Evolutionary conservation across 1,284 basidiomycete genomes (phyloP), one percentile per base, ranked within the genome.

Genomic region (Pterula multifida): DNA sequence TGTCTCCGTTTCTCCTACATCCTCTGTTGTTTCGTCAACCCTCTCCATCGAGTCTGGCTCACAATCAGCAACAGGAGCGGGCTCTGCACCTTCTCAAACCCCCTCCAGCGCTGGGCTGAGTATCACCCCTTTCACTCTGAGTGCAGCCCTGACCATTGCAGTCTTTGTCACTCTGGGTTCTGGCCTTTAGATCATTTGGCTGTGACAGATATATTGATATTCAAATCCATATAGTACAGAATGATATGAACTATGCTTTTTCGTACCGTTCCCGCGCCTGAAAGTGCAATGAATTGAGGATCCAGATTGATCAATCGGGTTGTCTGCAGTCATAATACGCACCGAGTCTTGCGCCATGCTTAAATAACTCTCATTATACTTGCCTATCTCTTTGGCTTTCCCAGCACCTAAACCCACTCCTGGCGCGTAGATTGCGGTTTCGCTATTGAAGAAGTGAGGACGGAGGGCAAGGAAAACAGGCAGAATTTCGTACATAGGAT

Each of bases 341-440:
- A 47, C 45, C 4, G 45, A 25, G 19, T 47, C 22, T 26, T 47
- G 45, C 9, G 45, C 23, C 12, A 26, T n/a, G 19, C 23, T 25
- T 4, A 47, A 13, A 28, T 47, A 47, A 24, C 13, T 25, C 51
- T 83, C 85, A 4, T 77, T 69, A 59, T 81, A 83, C 65, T 84
- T 87, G 45, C 80, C 79, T 45, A 91, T 69, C 53, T 92, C 89
- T 59, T 82, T 86, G 52, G 82, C 89, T 68, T 92, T 94, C 57
- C 82, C 81, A 0, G 91, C 88, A 17, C 92, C 92, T 3, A 96
- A 68, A 1, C 92, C 92, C 21, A 80, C 90, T 6, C 92, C 85
- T 57, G 84, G 78, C 2, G 87, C 82, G 63, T 92, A 95, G 50
- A 94, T 79, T 25, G 88, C 81, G 6, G 91, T 85, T 67, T 82